Percentiles rank a stretch among this genome's conserved stretches.
Evolutionary conservation across 495 filamentous ascomycete genomes (phyloP).

Genomic region (Tuber microsphaerosporum): DNA sequence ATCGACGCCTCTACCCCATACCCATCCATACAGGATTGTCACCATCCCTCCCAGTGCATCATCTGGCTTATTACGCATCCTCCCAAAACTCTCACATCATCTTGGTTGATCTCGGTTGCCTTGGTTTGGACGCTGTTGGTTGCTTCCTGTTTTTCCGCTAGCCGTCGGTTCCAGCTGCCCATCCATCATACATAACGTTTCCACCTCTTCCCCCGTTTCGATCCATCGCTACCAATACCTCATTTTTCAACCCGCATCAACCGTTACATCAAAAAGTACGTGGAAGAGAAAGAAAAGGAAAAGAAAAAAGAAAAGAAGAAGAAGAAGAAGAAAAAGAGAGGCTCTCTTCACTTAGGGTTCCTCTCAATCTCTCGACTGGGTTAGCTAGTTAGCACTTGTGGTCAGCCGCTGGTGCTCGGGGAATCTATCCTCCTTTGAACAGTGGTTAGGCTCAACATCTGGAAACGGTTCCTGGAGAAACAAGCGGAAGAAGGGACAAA

Average conservation of each 20-base stretch:
- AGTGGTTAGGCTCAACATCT: background rate
- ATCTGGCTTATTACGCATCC: slow-evolving; percentile 20
- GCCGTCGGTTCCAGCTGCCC: slow-evolving; percentile 19
- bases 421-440: background rate
- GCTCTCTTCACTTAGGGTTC: background rate
- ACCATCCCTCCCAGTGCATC: slow-evolving; percentile 23
- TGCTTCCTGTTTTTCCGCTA: slow-evolving; percentile 26
- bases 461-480: background rate
- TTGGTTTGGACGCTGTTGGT: background rate
- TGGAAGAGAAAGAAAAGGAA: slow-evolving; percentile 8
- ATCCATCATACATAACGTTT: slow-evolving; percentile 32
- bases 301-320: background rate
- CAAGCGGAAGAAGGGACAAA: slow-evolving; percentile 4
- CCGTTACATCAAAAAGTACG: background rate
- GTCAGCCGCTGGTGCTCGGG: background rate
- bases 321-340: slow-evolving; percentile 4
- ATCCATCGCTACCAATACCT: slow-evolving; percentile 8
- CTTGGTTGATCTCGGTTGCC: slow-evolving; percentile 23
- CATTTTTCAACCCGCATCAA: background rate
- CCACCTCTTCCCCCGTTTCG: slow-evolving; percentile 9
- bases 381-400: background rate
- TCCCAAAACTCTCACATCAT: slow-evolving; percentile 7
- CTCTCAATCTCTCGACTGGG: background rate
- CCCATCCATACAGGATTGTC: slow-evolving; percentile 23
- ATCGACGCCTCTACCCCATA: slow-evolving; percentile 10